Evolutionary conservation across 225 moss, liverwort and hornwort species (phyloP), one percentile per base, ranked within the genome.

Genomic region (Antitrichia curtipendula): DNA sequence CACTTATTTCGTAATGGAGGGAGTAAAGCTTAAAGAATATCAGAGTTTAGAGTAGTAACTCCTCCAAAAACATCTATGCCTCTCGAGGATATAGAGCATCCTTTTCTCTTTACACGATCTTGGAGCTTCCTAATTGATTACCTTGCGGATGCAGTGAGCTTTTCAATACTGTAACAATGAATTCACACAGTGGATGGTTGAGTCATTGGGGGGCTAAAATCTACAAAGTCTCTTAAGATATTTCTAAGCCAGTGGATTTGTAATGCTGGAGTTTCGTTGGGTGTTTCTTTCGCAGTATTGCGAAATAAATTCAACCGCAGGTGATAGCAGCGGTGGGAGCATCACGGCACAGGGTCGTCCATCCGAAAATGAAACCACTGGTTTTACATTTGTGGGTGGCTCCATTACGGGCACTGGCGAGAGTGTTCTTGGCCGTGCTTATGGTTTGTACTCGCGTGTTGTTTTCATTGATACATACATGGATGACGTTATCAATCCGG

Each of bases 361-460:
- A 34, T 75, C 85, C 64, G 82, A 80, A 38, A 74, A 83, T 57
- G 87, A 90, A 38, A 78, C 91, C 69, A 91, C 91, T 24, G 94
- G 94, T 62, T 94, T 94, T 73, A 74, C 91, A 7, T 92, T 94
- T 90, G 92, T 94, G 50, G 90, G 92, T 66, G 93, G 93, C 88
- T 90, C 91, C 85, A 90, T 95, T n/a, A 91, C 90, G 38, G 94
- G 95, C 83, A 86, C 92, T 45, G 92, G 92, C 45, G 40, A 81
- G 38, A 91, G 88, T 81, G 62, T 91, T 57, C 90, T 95, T 15
- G 95, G 95, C 65, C 93, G 95, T n/a, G 93, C 95, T 45, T 95
- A 93, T 80, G 95, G 93, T 40, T 70, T 74, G 34, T 95, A 95
- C 86, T 93, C 93, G 34, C 93, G 95, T 77, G 95, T 95, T 49